Conservation (phyloP, 306 rosid species). For the Hippophae gyantsensis region DNA sequence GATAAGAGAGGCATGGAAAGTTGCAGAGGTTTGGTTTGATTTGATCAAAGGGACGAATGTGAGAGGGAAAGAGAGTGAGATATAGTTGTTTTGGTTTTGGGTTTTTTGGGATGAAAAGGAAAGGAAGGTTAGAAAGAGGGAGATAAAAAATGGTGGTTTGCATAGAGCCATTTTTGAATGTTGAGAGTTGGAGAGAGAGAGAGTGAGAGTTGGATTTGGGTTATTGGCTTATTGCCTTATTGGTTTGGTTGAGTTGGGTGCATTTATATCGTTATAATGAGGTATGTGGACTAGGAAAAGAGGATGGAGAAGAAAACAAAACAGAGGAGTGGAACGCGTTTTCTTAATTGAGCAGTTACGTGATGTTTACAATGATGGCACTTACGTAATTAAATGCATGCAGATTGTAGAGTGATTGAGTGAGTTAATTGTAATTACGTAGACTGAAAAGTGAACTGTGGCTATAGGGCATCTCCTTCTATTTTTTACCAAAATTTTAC, state of each 20-base stretch:
- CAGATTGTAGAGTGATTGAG: no score
- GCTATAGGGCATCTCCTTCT: no score
- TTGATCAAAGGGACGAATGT: conserved; percentile 15
- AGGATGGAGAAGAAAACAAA: background rate
- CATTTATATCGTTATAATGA: conserved; percentile 21
- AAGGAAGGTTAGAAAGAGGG: conserved; percentile 13
- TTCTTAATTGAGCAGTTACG: no score
- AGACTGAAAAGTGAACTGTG: no score
- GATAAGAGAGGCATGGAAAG: conserved; percentile 22
- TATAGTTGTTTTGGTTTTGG: conserved; percentile 5
- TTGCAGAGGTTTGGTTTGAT: conserved; percentile 17
- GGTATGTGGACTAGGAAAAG: background rate
- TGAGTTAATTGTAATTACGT: no score
- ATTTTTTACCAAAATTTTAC: no score
- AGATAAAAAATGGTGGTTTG: conserved; percentile 13
- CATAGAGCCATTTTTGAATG: conserved; percentile 24
- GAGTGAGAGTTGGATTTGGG: background rate
- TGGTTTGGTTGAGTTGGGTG: background rate
- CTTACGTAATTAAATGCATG: no score
- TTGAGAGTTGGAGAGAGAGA: background rate
- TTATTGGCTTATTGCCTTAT: background rate
- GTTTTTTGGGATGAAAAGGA: conserved; percentile 10
- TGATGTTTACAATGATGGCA: no score
- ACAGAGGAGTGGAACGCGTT: no score
- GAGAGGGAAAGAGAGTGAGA: conserved; percentile 51